Base-by-base conservation (phyloP, 805 yeast species). In the Ogataea nakhonphanomensis region DNA sequence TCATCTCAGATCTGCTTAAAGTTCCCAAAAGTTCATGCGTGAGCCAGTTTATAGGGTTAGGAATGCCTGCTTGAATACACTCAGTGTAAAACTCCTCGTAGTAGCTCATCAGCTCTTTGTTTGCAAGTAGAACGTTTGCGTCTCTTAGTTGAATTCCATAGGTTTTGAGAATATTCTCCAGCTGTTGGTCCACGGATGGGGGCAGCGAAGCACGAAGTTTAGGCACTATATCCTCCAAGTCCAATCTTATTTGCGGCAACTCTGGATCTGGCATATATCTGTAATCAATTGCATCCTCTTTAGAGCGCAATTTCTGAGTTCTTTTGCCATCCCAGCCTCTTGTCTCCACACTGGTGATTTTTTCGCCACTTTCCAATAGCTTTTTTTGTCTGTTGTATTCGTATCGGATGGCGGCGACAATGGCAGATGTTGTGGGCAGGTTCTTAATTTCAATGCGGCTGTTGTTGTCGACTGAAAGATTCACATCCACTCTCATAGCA, bases 261-360 rank as follows among this genome's bases (percentile, higher is more conserved):
- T 93, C 99, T 2, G 95, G 86, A 59, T 93, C 99, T 0, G 98
- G 96, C 73, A 91, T 82, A 57, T 89, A 93, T 53, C 98, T 69
- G 62, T 93, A 93, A 61, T 93, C 99, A 9, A 85, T 73, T 0
- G 86, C 75, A 28, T 76, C 75, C 58, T 91, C 97, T 54, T 93
- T 93, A 3, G 76, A 69, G 56, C 99, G 75, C 35, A 84, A 64
- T 35, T 74, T 70, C 32, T 73, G 68, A 0, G 98, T 91, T 30
- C 69, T 65, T 3, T 61, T 61, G 2, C 96, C 97, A 53, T 83
- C 81, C 96, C 97, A 93, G 13, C 96, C 93, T 55, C 97, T 73
- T 0, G 99, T 93, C 54, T 90, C 95, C 17, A 53, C 53, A 8
- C 42, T 47, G 1, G 36, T 24, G 6, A 52, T 48, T 1, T 42